Evolutionary conservation across 2,329 filamentous ascomycete genomes (phyloP).

Genomic region (Magnaporthiopsis rhizophila): DNA sequence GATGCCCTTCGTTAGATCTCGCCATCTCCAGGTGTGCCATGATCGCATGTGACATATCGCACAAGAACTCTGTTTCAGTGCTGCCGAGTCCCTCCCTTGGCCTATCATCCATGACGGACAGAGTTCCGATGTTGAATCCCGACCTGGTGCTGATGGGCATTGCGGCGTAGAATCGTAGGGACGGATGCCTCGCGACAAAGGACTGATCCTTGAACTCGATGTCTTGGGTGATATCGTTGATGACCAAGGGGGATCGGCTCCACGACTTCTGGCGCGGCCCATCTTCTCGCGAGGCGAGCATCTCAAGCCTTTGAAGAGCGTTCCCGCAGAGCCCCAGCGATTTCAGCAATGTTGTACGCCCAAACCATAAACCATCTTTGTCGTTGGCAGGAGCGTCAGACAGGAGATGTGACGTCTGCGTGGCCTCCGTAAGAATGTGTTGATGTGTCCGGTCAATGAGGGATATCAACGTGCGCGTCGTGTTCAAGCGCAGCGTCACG

Average conservation of each 20-base stretch:
- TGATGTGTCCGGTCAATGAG: conserved; percentile 4
- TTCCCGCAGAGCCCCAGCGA: conserved; percentile 17
- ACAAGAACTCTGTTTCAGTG: conserved; percentile 14
- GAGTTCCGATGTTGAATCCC: conserved; percentile 48
- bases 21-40: conserved; percentile 20
- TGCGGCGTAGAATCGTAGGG: conserved; percentile 44
- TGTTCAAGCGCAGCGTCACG: conserved; percentile 9
- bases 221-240: conserved; percentile 30
- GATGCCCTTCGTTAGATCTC: conserved; percentile 14
- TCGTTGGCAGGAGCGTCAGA: conserved; percentile 15
- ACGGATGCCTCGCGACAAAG: conserved; percentile 25
- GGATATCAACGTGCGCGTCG: conserved; percentile 8
- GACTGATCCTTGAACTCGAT: conserved; percentile 26
- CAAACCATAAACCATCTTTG: not conserved
- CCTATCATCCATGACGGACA: conserved; percentile 48
- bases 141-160: conserved; percentile 51
- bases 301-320: conserved; percentile 8
- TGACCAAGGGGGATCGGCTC: conserved; percentile 13
- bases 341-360: not conserved
- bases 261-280: conserved; percentile 1
- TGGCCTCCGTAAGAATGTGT: conserved; percentile 6
- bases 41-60: conserved; percentile 17
- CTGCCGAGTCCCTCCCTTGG: conserved; percentile 39
- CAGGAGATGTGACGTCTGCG: not conserved
- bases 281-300: not conserved